Base-by-base conservation (phyloP, 1,284 basidiomycete genomes). In the Cryptococcus sp. region DNA sequence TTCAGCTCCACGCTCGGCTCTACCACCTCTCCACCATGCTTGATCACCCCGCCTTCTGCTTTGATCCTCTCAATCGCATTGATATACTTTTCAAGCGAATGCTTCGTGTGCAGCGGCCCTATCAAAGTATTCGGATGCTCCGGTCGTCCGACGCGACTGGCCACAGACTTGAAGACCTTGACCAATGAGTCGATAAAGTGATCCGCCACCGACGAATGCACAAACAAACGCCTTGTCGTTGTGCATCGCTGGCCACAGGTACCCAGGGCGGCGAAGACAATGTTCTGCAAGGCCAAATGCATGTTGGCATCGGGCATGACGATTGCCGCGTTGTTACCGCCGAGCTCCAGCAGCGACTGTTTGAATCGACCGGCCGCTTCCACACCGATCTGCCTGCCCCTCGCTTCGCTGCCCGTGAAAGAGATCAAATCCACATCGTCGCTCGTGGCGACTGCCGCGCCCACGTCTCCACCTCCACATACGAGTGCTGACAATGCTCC, bases 241-340 rank as follows among this genome's bases (percentile, higher is more conserved):
- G 92, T 95, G 80, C 92, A 95, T 45, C 92, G 84, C 74, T 94
- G 92, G 22, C 92, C 93, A 38, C 90, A 89, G 42, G 92, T 94
- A 49, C 93, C 92, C 46, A 94, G 86, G 19, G 92, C 89, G 40
- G 91, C 89, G 80, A 95, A 95, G 76, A 91, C 90, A 40, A 92
- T 16, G 15, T 45, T 45, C 10, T 89, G 88, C 13, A 94, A 84
- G 46, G 93, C 91, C 65, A 93, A 83, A 16, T 85, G 83, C 40
- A 94, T 82, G 78, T 94, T 90, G 22, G 92, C 92, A 80, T 93
- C 91, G 52, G 89, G 85, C 85, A 93, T 88, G 59, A 95, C 84
- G 69, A 93, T 87, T 39, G 90, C 85, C 59, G 92, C 92, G 70
- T 94, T 94, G 78, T 95, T 95, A 41, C 93, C 92, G 17, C 92